phyloP scores from a whole-genome alignment of 2,329 filamentous ascomycete genomes.

The Diaporthe sp. region DNA sequence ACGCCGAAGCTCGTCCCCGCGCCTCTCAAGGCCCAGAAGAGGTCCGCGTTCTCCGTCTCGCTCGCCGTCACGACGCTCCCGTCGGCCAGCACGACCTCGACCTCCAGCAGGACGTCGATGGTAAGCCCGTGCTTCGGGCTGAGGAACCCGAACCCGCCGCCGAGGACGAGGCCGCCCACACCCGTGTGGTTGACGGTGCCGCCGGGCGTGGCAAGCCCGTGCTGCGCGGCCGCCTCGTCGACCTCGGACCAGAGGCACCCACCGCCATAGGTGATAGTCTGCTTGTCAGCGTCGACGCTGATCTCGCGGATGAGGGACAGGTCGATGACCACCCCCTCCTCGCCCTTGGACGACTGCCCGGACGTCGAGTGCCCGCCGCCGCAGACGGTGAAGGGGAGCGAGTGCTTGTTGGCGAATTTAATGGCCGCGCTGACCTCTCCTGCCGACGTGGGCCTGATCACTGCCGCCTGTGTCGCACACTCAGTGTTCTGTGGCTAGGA shows the following conservation, averaged over 20 bases:
- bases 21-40: constrained; percentile 59
- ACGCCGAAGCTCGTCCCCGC: constrained; percentile 60
- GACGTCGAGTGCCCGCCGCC: constrained; percentile 71
- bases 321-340: constrained; percentile 69
- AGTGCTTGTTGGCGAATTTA: constrained; percentile 58
- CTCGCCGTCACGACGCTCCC: constrained; percentile 56
- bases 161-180: constrained; percentile 70
- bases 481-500: neutral
- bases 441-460: constrained; percentile 57
- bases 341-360: constrained; percentile 60
- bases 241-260: constrained; percentile 69
- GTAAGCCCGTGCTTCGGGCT: constrained; percentile 66
- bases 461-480: constrained; percentile 53
- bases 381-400: constrained; percentile 65
- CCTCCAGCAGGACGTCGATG: constrained; percentile 57
- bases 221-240: constrained; percentile 62
- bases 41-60: constrained; percentile 56
- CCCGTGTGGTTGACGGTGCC: constrained; percentile 75
- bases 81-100: constrained; percentile 56
- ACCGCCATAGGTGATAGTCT: constrained; percentile 64
- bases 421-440: constrained; percentile 59
- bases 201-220: constrained; percentile 71
- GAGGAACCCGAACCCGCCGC: constrained; percentile 72
- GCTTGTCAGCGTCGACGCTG: constrained; percentile 58
- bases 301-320: constrained; percentile 65